Evolutionary conservation across 306 rosid species (phyloP), one percentile per base, ranked within the genome.

Genomic region (Vicia sativa): DNA sequence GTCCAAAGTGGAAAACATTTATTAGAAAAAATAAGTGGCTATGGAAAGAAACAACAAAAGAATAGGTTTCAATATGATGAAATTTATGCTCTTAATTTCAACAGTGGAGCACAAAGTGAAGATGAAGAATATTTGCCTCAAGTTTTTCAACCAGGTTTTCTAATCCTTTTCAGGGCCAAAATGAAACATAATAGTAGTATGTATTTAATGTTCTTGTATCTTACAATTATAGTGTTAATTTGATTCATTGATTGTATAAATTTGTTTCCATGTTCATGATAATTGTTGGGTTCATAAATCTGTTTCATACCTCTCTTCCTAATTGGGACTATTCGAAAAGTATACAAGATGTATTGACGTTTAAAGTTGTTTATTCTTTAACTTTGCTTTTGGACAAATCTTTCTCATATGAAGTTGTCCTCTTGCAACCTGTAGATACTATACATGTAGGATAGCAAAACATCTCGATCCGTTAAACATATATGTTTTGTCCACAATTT

Each of bases 1-100:
- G 96, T 39, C 88, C 91, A 0, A 87, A 81, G 81, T 89, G 96
- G 96, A 87, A 87, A 79, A 90, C 65, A 1, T 87, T 87, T 49
- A 60, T 92, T 0, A 87, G 96, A n/a, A 74, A 92, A 82, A 60
- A 67, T 87, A 16, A 75, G 93, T 23, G 85, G 79, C 5, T 77
- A 75, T 29, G 64, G 72, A 8, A 75, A 77, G 50, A 77, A 67
- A 39, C 55, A 71, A 11, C 72, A 67, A 9, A 79, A 46, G 62
- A 56, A 62, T 1, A 78, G 80, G 77, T 85, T 85, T 43, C 87
- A 67, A 45, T 93, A 90, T 14, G 97, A 93, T 62, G 77, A 84
- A 39, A 86, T 87, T 72, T 93, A 93, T 64, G 91, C 87, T 69
- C 89, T 90, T 6, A 90, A 90, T 71, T 90, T 90, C 42, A 83